phyloP scores from a whole-genome alignment of 305 asterid species.

The Stenogyne calaminthoides region DNA sequence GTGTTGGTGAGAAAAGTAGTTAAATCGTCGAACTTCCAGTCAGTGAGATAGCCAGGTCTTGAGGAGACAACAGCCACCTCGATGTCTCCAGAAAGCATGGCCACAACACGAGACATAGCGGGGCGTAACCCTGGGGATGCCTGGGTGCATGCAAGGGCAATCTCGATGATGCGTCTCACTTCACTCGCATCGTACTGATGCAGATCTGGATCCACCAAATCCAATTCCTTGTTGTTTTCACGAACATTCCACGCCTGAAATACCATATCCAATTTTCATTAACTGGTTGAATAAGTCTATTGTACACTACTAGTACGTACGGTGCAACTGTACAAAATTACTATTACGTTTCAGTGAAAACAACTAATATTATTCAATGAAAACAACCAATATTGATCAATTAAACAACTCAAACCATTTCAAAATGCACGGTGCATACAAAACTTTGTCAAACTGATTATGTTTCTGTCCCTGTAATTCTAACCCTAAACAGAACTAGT shows the following conservation, averaged over 20 bases:
- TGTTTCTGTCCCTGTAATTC: too few species aligned
- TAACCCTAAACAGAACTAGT: too few species aligned
- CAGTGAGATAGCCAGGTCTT: slow-evolving; percentile 72
- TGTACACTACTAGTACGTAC: too few species aligned
- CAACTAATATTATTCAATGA: too few species aligned
- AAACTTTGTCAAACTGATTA: too few species aligned
- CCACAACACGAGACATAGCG: slow-evolving; percentile 85
- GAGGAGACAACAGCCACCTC: slow-evolving; percentile 59
- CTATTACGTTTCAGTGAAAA: too few species aligned
- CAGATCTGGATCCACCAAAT: slow-evolving; percentile 59
- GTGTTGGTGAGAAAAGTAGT: slow-evolving; percentile 44
- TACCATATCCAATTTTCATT: background rate
- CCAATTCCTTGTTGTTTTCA: slow-evolving; percentile 49
- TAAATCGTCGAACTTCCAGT: slow-evolving; percentile 60
- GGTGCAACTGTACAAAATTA: too few species aligned
- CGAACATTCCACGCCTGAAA: slow-evolving; percentile 74
- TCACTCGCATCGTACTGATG: slow-evolving; percentile 41
- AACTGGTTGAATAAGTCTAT: background rate
- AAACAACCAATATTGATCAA: too few species aligned
- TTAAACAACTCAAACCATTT: too few species aligned
- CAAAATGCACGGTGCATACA: too few species aligned
- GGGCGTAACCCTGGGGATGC: slow-evolving; percentile 76
- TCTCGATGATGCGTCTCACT: slow-evolving; percentile 57
- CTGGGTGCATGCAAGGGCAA: slow-evolving; percentile 83
- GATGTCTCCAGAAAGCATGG: slow-evolving; percentile 83